Conservation (phyloP, 73 alveolate species). For the Stentor roeselii region DNA sequence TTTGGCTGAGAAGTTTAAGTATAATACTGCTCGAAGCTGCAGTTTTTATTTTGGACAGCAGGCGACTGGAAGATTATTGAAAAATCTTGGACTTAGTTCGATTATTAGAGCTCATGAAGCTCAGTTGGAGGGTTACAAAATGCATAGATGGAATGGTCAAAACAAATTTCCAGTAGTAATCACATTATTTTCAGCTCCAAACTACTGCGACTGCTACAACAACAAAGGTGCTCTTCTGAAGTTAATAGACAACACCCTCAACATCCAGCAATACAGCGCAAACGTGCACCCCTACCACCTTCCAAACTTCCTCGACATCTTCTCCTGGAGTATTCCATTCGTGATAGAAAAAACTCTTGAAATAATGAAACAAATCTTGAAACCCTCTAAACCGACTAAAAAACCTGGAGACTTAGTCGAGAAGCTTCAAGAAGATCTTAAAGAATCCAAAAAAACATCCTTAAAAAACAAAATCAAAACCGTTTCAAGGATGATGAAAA, state of each 20-base stretch:
- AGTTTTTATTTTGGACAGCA: slow-evolving; percentile 52
- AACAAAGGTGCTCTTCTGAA: slow-evolving; percentile 83
- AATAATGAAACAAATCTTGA: slow-evolving; percentile 61
- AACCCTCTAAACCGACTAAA: no score
- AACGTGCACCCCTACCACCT: slow-evolving; percentile 83
- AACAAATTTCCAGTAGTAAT: slow-evolving; percentile 68
- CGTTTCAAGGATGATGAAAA: slow-evolving; percentile 1
- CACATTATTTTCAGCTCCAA: slow-evolving; percentile 74
- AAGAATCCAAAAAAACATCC: no score
- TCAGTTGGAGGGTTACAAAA: slow-evolving; percentile 82
- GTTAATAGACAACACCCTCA: slow-evolving; percentile 69
- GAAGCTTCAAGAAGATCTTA: no score
- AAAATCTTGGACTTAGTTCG: slow-evolving; percentile 40
- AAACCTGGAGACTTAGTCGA: no score
- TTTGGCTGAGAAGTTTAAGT: slow-evolving; percentile 44
- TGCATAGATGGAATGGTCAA: slow-evolving; percentile 82
- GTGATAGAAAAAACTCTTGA: slow-evolving; percentile 82
- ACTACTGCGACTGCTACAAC: slow-evolving; percentile 73
- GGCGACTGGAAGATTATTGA: slow-evolving; percentile 48
- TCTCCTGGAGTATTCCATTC: slow-evolving; percentile 84
- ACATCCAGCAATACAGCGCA: slow-evolving; percentile 75
- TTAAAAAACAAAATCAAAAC: not conserved
- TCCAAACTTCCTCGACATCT: slow-evolving; percentile 81
- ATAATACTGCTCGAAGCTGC: slow-evolving; percentile 64
- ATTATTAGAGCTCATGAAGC: slow-evolving; percentile 87